Conservation (phyloP, 352 stramenopile species). For the Globisporangium abappressorium region DNA sequence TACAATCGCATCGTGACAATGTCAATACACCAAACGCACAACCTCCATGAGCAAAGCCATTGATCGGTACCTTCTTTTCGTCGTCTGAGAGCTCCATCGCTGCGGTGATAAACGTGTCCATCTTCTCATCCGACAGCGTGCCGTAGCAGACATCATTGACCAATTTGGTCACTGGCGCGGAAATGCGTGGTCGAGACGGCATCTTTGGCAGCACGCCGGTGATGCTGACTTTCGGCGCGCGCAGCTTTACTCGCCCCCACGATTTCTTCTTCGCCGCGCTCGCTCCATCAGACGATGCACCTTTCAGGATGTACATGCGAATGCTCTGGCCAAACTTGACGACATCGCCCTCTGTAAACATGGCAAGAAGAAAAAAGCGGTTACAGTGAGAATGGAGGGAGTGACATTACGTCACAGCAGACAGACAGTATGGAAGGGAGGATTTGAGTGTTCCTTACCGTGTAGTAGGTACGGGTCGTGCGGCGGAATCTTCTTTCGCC, state of each 20-base stretch:
- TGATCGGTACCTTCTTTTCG: constrained; percentile 49
- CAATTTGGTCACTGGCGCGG: constrained; percentile 61
- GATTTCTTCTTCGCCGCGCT: constrained; percentile 80
- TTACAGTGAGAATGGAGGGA: neutral
- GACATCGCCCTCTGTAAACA: constrained; percentile 63
- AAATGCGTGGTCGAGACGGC: constrained; percentile 53
- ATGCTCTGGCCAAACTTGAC: constrained; percentile 88
- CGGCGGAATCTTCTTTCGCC: constrained; percentile 78
- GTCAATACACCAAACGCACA: neutral
- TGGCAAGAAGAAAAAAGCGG: neutral
- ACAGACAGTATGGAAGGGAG: neutral
- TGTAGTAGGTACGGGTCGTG: constrained; percentile 83
- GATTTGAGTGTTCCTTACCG: constrained; percentile 25
- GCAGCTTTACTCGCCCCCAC: constrained; percentile 74
- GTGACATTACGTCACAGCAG: neutral
- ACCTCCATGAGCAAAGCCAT: neutral
- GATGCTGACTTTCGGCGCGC: constrained; percentile 69
- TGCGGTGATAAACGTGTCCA: constrained; percentile 59
- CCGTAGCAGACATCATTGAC: constrained; percentile 85
- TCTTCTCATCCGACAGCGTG: constrained; percentile 67
- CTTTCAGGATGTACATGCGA: constrained; percentile 81
- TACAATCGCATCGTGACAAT: neutral
- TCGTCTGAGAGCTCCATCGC: constrained; percentile 71
- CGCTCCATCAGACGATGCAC: constrained; percentile 49
- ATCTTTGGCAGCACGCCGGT: constrained; percentile 69